Conservation (phyloP, 2,329 filamentous ascomycete species). For the Nakataea oryzae region DNA sequence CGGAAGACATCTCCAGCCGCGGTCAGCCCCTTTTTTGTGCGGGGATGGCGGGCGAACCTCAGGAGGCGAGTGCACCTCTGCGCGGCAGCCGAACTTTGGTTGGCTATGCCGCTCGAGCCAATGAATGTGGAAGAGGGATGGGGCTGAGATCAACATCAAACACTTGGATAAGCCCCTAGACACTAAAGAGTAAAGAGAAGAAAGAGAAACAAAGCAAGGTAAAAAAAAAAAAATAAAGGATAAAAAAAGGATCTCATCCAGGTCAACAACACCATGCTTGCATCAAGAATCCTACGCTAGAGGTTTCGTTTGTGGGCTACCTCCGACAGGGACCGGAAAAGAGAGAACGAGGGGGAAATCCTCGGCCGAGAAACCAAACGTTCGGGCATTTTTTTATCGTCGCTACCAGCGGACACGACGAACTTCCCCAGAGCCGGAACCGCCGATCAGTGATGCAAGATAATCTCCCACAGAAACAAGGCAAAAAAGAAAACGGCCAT, state of each 20-base stretch:
- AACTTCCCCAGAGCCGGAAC: background rate
- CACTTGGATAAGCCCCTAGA: conserved; percentile 6
- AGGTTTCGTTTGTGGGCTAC: background rate
- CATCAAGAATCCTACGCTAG: background rate
- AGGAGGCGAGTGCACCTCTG: background rate
- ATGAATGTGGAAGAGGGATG: conserved; percentile 1
- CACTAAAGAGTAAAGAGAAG: background rate
- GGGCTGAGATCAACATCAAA: conserved; percentile 14
- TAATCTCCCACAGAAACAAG: background rate
- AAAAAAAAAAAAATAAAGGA: background rate
- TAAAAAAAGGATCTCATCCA: background rate
- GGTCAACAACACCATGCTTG: background rate
- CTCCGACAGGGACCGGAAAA: background rate
- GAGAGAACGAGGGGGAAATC: background rate
- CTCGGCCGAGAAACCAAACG: background rate
- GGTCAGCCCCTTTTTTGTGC: background rate
- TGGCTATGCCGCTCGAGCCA: conserved; percentile 3
- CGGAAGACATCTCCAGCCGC: background rate
- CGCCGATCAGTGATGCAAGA: background rate
- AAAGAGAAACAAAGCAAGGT: background rate
- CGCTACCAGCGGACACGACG: background rate
- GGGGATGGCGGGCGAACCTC: background rate
- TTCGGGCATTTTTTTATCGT: background rate
- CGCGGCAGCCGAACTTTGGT: background rate
- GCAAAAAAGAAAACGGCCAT: background rate